Evolutionary conservation across 78 protist genomes (phyloP), one percentile per base, ranked within the genome.

Genomic region (Guillardia theta): DNA sequence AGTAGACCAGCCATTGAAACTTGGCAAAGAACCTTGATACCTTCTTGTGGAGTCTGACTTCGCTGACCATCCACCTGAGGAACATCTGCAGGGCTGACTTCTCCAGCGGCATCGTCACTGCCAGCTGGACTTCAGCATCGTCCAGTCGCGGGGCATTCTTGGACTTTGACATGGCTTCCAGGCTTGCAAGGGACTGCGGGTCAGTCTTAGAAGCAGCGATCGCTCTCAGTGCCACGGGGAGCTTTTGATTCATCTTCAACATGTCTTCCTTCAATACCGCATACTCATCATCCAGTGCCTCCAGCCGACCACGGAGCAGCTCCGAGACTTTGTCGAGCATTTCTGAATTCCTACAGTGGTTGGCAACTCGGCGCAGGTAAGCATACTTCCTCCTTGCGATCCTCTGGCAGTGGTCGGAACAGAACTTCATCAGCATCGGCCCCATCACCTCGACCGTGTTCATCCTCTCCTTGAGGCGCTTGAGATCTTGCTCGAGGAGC

Each of bases 371-470:
- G n/a, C 83, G 83, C 83, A 70, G 41, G 41, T 22, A 70, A 15
- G 83, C 41, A 43, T 33, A 24, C 46, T 43, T 36, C 83, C 41
- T 36, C 83, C 9, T 24, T 43, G 22, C 83, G 21, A 70, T 70
- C 46, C 83, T 36, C 46, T 33, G 45, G 27, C 46, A 36, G 83
- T 70, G 83, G 27, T 70, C 12, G 83, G n/a, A 36, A 43, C 83
- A 70, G 83, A 70, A 70, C 83, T 70, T 43, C 5, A 70, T 70
- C 45, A 70, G 83, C 83, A 70, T 70, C 45, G 83, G 83, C 83
- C 83, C 83, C 46, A 70, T 24, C 5, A 24, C 41, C 45, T 33
- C 41, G 33, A 70, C 22, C 21, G 27, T 10, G 83, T 70, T 70
- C 45, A 22, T 24, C 45, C 83, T 36, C 83, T 70, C 36, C 41